phyloP scores from a whole-genome alignment of 805 yeast species.

The Candida morakotiae region DNA sequence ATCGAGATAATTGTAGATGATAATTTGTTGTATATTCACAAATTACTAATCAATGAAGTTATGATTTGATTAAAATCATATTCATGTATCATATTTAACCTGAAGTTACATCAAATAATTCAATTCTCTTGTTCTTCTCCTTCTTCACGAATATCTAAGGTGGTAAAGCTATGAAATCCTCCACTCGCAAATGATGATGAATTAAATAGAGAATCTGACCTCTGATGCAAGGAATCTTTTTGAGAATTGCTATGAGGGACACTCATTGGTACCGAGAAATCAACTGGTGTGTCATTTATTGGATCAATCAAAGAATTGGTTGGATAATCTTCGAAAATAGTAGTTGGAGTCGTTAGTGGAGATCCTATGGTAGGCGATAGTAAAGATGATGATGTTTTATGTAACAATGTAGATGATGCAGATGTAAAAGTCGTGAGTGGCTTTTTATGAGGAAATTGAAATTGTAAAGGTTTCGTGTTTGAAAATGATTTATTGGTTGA shows the following conservation, averaged over 20 bases:
- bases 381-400: constrained; percentile 3
- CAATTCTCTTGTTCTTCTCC: constrained; percentile 15
- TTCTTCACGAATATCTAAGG: constrained; percentile 21
- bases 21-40: too few relatives aligned
- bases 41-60: too few relatives aligned
- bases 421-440: too few relatives aligned
- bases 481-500: neutral
- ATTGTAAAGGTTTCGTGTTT: neutral
- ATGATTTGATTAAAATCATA: too few relatives aligned
- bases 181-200: constrained; percentile 19
- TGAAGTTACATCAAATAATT: neutral
- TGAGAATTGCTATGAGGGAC: neutral
- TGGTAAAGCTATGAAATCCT: constrained; percentile 16
- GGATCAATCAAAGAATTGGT: constrained; percentile 25
- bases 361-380: constrained; percentile 32
- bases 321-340: constrained; percentile 19
- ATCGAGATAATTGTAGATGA: too few relatives aligned
- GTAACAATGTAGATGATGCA: neutral
- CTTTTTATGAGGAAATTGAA: constrained; percentile 5
- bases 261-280: constrained; percentile 23
- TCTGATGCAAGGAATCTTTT: constrained; percentile 3
- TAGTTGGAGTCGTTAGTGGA: constrained; percentile 32
- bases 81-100: neutral
- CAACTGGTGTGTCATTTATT: constrained; percentile 37
- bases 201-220: neutral